phyloP scores from a whole-genome alignment of 331 rosid genomes.

The Telfairia occidentalis region DNA sequence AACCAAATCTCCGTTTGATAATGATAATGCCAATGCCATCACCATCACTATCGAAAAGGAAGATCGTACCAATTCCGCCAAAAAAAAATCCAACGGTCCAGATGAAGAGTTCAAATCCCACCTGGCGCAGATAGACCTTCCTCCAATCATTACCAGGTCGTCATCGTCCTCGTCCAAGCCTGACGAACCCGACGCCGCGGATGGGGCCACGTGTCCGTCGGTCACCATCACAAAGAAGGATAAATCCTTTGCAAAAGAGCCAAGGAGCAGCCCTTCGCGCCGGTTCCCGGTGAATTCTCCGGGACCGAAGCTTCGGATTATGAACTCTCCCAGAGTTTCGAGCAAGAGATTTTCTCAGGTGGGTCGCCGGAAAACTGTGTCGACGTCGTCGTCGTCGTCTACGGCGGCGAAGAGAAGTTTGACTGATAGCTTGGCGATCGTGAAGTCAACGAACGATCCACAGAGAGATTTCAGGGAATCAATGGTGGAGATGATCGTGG shows the following conservation, averaged over 20 bases:
- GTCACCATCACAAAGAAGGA: slow-evolving; percentile 32
- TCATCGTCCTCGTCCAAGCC: slow-evolving; percentile 17
- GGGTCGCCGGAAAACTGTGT: slow-evolving; percentile 31
- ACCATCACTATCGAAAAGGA: slow-evolving; percentile 47
- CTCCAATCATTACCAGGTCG: slow-evolving; percentile 67
- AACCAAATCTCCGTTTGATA: slow-evolving; percentile 18
- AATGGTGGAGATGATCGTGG: slow-evolving; percentile 93
- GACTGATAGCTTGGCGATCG: slow-evolving; percentile 60
- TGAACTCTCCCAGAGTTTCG: slow-evolving; percentile 49
- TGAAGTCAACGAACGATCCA: slow-evolving; percentile 74
- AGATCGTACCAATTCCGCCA: slow-evolving; percentile 32
- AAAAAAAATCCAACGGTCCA: slow-evolving; percentile 24
- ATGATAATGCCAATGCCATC: slow-evolving; percentile 16
- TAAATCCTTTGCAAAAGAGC: slow-evolving; percentile 7
- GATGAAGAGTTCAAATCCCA: slow-evolving; percentile 35
- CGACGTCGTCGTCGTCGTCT: no score
- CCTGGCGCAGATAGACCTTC: slow-evolving; percentile 39
- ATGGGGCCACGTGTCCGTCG: slow-evolving; percentile 24
- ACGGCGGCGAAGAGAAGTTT: slow-evolving; percentile 35
- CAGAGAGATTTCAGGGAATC: slow-evolving; percentile 83
- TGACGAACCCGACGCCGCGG: slow-evolving; percentile 11
- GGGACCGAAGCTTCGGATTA: slow-evolving; percentile 42
- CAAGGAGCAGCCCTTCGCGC: slow-evolving; percentile 21
- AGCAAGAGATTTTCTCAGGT: slow-evolving; percentile 12
- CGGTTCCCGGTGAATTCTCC: slow-evolving; percentile 43